Base-by-base conservation (phyloP, 2,329 filamentous ascomycete genomes). In the Colletotrichum sojae region DNA sequence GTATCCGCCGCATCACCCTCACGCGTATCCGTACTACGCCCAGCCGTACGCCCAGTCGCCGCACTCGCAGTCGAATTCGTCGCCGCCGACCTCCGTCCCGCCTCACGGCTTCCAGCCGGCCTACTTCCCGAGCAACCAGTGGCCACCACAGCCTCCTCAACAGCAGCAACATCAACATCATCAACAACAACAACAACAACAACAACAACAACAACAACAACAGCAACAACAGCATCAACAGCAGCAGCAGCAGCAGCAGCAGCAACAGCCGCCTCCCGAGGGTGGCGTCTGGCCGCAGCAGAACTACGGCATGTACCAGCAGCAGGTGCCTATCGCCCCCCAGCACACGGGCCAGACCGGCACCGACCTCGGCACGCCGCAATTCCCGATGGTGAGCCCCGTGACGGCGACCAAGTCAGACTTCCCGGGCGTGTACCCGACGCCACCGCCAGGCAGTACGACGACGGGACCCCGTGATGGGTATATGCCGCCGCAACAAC, bases 231-330 rank as follows among this genome's bases (percentile, higher is more conserved):
- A 49, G 5, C 59, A 55, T 20, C 59, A 63, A 3, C 48, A 62
- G 25, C 59, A 54, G 16, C 52, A 60, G 25, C 45, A 20, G 0
- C 57, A 51, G 9, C 57, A 48, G 6, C 58, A 54, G 5, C 59
- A 46, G 16, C 60, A 55, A 16, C 60, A 56, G 39, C 61, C 66
- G 3, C 66, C 66, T 2, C 66, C 66, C 5, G 66, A 69, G 16
- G 71, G 71, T n/a, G 55, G 62, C 12, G 66, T 68, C 22, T 67
- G 66, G 66, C 71, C 71, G 3, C 59, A 66, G 20, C 71, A 72
- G 58, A 67, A 66, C 25, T 72, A 72, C 63, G 55, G 49, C 48
- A 70, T 71, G 67, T 72, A 72, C 56, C 67, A 70, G 60, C 71
- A 72, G 6, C 71, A 71, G 53, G 71, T 72, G 4, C 71, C 69